A percentile compares a stretch with the other conserved stretches of the same genome.
These are phyloP conservation scores for Trypanosomatidae sp. DNA, from an alignment of 208 protist genomes.

Conservation along the genomic window DNA sequence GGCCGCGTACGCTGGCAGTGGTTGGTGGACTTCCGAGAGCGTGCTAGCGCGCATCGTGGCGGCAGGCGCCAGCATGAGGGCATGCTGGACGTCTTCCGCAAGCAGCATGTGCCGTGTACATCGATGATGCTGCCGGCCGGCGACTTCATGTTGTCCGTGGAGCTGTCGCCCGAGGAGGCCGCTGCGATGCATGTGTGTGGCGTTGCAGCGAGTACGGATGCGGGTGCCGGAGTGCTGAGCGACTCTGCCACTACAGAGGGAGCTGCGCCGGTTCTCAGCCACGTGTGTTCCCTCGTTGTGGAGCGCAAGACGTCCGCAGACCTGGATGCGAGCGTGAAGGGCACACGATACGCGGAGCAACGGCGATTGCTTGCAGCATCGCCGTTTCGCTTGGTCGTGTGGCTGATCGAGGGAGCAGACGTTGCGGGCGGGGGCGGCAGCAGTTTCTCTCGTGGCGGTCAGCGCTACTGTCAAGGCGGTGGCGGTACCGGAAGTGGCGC, in stretches of 20 bases:
- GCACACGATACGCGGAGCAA: conserved; percentile 68
- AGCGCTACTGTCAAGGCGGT: not conserved
- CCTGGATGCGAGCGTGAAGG: conserved; percentile 68
- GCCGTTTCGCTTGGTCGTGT: conserved; percentile 60
- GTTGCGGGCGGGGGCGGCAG: conserved; percentile 5
- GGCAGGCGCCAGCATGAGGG: conserved; percentile 31
- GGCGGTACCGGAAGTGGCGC: not conserved
- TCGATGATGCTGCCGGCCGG: conserved; percentile 63
- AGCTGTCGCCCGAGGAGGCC: conserved; percentile 13
- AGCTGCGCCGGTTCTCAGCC: conserved; percentile 3
- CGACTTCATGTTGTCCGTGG: conserved; percentile 65
- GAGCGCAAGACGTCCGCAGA: conserved; percentile 83
- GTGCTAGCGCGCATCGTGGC: conserved; percentile 28
- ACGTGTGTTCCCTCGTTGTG: conserved; percentile 61
- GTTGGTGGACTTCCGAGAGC: conserved; percentile 78
- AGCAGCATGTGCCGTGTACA: conserved; percentile 36
- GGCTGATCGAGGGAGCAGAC: conserved; percentile 67
- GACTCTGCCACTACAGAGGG: not conserved
- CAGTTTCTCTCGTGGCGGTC: not conserved
- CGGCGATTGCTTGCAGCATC: conserved; percentile 52
- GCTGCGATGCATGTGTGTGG: not conserved
- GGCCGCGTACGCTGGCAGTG: conserved; percentile 37
- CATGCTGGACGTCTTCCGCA: conserved; percentile 40
- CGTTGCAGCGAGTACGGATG: not conserved
- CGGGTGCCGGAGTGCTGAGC: not conserved